These are phyloP conservation scores for Eutrema salsugineum DNA, from an alignment of 441 rosid species.

Conservation along the genomic window DNA sequence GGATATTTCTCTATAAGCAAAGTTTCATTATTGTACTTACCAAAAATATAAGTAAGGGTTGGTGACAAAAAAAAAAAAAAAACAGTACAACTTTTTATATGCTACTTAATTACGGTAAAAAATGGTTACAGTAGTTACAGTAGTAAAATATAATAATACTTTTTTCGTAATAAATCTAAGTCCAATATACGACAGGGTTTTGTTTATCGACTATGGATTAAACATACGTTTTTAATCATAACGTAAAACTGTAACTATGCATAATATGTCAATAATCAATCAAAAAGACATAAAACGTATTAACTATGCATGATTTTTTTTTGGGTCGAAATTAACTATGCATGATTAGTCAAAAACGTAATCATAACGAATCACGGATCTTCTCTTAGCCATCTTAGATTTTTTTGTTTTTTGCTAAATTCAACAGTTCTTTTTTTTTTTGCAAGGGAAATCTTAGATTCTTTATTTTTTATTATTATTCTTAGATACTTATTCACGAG, in stretches of 20 bases:
- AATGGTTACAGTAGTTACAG: neutral
- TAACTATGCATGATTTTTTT: too few relatives aligned
- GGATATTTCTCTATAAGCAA: neutral
- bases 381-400: neutral
- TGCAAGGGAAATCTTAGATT: too few relatives aligned
- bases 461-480: too few relatives aligned
- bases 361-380: neutral
- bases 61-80: neutral
- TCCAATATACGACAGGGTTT: neutral
- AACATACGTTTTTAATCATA: neutral
- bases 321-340: too few relatives aligned
- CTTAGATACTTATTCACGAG: too few relatives aligned
- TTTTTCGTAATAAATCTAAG: too few relatives aligned
- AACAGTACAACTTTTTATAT: neutral
- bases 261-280: neutral
- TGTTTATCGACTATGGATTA: neutral
- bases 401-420: too few relatives aligned
- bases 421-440: too few relatives aligned
- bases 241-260: neutral
- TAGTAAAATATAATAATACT: neutral
- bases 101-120: neutral
- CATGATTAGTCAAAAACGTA: too few relatives aligned
- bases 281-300: too few relatives aligned
- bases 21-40: slow-evolving; percentile 5
- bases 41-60: neutral